phyloP scores from a whole-genome alignment of 495 filamentous ascomycete genomes.

The Pyrenula aspistea region DNA sequence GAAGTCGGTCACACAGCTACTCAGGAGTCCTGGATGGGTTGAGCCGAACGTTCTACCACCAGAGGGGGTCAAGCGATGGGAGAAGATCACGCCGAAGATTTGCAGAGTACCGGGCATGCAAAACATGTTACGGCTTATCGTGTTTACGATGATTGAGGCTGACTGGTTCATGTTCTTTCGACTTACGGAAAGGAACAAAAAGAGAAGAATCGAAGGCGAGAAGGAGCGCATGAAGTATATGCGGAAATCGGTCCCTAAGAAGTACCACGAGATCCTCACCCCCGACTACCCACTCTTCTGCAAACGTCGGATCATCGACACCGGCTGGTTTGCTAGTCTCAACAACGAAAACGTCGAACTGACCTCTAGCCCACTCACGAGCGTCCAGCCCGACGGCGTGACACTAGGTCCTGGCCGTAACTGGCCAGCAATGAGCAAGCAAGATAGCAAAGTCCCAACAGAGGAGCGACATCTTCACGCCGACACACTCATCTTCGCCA shows the following conservation, averaged over 20 bases:
- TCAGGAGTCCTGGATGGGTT: slow-evolving; percentile 54
- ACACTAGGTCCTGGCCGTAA: slow-evolving; percentile 37
- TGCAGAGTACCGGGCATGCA: slow-evolving; percentile 34
- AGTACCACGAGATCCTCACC: slow-evolving; percentile 52
- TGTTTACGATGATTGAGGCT: slow-evolving; percentile 26
- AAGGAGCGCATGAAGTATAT: slow-evolving; percentile 32
- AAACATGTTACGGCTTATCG: slow-evolving; percentile 13
- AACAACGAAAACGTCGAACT: slow-evolving; percentile 42
- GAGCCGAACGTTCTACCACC: slow-evolving; percentile 23
- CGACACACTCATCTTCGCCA: slow-evolving; percentile 47
- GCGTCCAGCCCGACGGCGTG: slow-evolving; percentile 34
- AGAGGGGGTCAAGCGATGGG: slow-evolving; percentile 19
- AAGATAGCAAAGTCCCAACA: slow-evolving; percentile 11
- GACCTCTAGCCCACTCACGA: slow-evolving; percentile 39
- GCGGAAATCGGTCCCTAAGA: slow-evolving; percentile 34
- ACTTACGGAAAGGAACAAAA: slow-evolving; percentile 16
- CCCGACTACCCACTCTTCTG: slow-evolving; percentile 52
- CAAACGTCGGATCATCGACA: slow-evolving; percentile 48
- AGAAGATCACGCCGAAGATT: slow-evolving; percentile 26
- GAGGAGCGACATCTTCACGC: slow-evolving; percentile 36
- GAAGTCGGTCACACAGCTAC: slow-evolving; percentile 49
- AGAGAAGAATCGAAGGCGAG: slow-evolving; percentile 18
- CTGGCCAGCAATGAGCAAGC: slow-evolving; percentile 27
- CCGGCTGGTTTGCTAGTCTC: slow-evolving; percentile 40
- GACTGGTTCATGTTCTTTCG: slow-evolving; percentile 23